Evolutionary conservation across 352 stramenopile genomes (phyloP).

Genomic region (Pythium brachiatum): DNA sequence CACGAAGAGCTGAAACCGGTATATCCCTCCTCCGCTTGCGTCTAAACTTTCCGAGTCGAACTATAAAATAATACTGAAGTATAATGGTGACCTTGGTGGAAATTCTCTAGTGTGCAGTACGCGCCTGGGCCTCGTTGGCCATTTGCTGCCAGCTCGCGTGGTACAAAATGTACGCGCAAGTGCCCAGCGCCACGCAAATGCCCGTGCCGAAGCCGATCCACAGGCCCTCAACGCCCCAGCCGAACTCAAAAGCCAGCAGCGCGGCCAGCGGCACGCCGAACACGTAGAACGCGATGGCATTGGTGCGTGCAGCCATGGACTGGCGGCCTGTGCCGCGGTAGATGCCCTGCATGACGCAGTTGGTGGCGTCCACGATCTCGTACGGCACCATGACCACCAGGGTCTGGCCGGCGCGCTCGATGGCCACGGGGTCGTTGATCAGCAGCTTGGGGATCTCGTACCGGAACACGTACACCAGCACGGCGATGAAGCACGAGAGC

Average conservation of each 20-base stretch:
- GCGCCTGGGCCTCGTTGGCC: slow-evolving; percentile 41
- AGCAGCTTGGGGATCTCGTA: slow-evolving; percentile 49
- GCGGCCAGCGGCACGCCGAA: slow-evolving; percentile 71
- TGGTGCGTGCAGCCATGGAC: slow-evolving; percentile 65
- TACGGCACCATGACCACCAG: slow-evolving; percentile 72
- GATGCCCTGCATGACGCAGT: slow-evolving; percentile 74
- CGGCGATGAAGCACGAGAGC: slow-evolving; percentile 37
- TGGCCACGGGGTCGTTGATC: slow-evolving; percentile 48
- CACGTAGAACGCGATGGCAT: slow-evolving; percentile 77
- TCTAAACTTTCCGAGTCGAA: slow-evolving; percentile 9
- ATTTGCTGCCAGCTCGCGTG: slow-evolving; percentile 63
- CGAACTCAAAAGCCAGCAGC: slow-evolving; percentile 52
- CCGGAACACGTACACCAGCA: slow-evolving; percentile 38
- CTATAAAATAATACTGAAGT: not conserved
- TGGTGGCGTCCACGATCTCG: slow-evolving; percentile 74
- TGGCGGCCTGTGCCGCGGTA: slow-evolving; percentile 73
- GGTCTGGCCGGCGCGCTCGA: slow-evolving; percentile 42
- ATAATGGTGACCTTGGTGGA: not conserved
- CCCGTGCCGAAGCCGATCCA: slow-evolving; percentile 75
- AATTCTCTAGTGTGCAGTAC: slow-evolving; percentile 37
- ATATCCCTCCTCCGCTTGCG: not conserved
- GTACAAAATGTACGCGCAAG: slow-evolving; percentile 48
- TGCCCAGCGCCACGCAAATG: slow-evolving; percentile 36
- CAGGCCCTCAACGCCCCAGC: slow-evolving; percentile 58
- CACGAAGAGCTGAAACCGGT: not conserved